Evolutionary conservation across 768 basidiomycete genomes (phyloP).

Genomic region (Naganishia antarctica): DNA sequence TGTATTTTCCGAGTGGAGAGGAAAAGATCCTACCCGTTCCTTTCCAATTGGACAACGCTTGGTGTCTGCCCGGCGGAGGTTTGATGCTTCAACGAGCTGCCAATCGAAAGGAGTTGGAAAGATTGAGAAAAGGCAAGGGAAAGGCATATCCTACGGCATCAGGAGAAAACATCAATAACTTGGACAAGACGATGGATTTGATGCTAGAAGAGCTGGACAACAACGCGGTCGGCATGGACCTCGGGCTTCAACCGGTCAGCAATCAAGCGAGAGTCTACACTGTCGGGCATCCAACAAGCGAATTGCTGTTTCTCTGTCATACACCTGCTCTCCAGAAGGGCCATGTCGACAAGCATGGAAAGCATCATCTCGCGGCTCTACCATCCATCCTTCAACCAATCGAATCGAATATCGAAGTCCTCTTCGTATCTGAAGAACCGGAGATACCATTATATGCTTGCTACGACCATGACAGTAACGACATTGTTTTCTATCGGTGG

Average conservation of each 20-base stretch:
- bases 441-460: constrained; percentile 20
- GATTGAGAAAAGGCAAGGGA: constrained; percentile 23
- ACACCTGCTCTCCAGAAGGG: constrained; percentile 13
- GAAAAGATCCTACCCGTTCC: constrained; percentile 40
- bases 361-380: background rate
- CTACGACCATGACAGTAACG: constrained; percentile 28
- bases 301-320: constrained; percentile 23
- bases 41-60: constrained; percentile 39
- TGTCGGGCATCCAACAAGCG: constrained; percentile 39
- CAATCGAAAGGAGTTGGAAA: constrained; percentile 36
- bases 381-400: background rate
- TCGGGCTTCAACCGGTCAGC: constrained; percentile 18
- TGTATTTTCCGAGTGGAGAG: constrained; percentile 43
- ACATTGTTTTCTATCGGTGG: constrained; percentile 40
- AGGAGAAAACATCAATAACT: constrained; percentile 30
- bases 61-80: constrained; percentile 38
- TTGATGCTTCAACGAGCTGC: constrained; percentile 41
- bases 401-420: background rate
- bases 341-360: background rate
- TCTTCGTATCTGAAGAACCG: constrained; percentile 20
- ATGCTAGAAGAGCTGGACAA: constrained; percentile 42
- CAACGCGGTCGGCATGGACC: constrained; percentile 31
- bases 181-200: constrained; percentile 25
- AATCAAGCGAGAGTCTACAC: constrained; percentile 35
- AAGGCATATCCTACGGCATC: constrained; percentile 9